A percentile compares a stretch with the other conserved stretches of the same genome.
Evolutionary conservation across 2,329 filamentous ascomycete genomes (phyloP).

Genomic region (Hymenotorrendiella dingleyae): DNA sequence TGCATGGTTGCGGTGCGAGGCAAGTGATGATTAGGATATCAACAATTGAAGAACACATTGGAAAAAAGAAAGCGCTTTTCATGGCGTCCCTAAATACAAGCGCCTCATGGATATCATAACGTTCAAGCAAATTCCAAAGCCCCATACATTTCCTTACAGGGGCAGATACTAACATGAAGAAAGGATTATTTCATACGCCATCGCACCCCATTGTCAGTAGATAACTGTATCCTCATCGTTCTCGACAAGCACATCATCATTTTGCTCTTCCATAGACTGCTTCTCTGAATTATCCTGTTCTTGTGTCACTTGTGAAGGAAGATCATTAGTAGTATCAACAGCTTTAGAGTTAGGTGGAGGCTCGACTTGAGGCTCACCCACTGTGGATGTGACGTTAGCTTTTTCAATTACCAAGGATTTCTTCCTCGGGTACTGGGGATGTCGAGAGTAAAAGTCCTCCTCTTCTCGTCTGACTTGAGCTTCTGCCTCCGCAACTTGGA

Average conservation of each 20-base stretch:
- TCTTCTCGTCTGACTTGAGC: conserved; percentile 58
- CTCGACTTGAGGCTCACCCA: conserved; percentile 40
- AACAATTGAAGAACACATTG: too few species aligned
- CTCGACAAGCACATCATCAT: conserved; percentile 72
- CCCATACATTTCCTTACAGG: neutral
- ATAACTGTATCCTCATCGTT: conserved; percentile 88
- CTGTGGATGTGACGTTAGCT: conserved; percentile 29
- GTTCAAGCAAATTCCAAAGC: neutral
- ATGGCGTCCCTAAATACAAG: conserved; percentile 1
- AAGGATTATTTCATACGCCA: neutral
- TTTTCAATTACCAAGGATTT: conserved; percentile 19
- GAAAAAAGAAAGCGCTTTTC: neutral
- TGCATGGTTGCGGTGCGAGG: too few species aligned
- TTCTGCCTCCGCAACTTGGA: conserved; percentile 63
- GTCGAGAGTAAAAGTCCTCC: conserved; percentile 51
- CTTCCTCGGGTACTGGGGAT: conserved; percentile 29
- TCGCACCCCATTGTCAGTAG: conserved; percentile 47
- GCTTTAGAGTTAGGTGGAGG: conserved; percentile 31
- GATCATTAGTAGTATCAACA: conserved; percentile 34
- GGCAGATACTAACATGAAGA: neutral
- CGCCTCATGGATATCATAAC: conserved; percentile 5
- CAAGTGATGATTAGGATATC: too few species aligned
- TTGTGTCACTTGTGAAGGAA: conserved; percentile 25
- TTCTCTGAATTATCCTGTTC: conserved; percentile 30
- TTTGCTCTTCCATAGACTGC: conserved; percentile 57